Conservation (phyloP, 2,329 filamentous ascomycete genomes). For the Myrmaecium sp. region DNA sequence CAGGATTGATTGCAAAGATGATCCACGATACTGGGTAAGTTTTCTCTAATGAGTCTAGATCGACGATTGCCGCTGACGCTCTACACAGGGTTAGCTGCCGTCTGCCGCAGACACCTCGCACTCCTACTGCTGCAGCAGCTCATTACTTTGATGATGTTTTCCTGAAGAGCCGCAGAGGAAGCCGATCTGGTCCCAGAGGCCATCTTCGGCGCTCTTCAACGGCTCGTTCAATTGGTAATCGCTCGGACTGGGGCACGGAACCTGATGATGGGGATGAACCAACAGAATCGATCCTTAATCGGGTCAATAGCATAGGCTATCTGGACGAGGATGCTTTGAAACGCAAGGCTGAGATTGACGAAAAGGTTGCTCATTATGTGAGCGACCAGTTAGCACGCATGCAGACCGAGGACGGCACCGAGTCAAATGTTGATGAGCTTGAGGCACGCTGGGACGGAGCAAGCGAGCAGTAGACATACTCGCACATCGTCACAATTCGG, state of each 20-base stretch:
- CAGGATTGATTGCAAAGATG: conserved; percentile 85
- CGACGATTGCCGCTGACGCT: conserved; percentile 22
- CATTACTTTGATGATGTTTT: conserved; percentile 95
- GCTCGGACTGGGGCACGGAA: conserved; percentile 52
- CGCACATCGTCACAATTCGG: too few species aligned
- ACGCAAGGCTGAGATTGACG: conserved; percentile 21
- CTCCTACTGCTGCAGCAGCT: conserved; percentile 63
- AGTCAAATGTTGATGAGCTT: conserved; percentile 38
- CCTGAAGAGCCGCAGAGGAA: conserved; percentile 27
- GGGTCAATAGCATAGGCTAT: conserved; percentile 32
- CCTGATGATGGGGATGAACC: conserved; percentile 16
- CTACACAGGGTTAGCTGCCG: conserved; percentile 59
- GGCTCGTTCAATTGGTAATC: conserved; percentile 63
- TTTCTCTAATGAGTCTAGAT: conserved; percentile 1
- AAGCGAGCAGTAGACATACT: conserved; percentile 8
- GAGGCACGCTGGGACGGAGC: conserved; percentile 36
- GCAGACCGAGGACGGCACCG: conserved; percentile 38
- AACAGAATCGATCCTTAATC: conserved; percentile 12
- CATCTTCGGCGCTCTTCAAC: conserved; percentile 64
- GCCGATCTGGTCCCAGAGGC: conserved; percentile 28
- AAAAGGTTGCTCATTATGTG: conserved; percentile 67
- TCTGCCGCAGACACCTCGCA: conserved; percentile 81
- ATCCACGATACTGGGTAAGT: conserved; percentile 93
- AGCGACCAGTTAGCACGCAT: conserved; percentile 63
- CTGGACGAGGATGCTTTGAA: conserved; percentile 34